A percentile compares a stretch with the other conserved stretches of the same genome.
Evolutionary conservation across 257 asterid genomes (phyloP).

Genomic region (Gentiana dahurica): DNA sequence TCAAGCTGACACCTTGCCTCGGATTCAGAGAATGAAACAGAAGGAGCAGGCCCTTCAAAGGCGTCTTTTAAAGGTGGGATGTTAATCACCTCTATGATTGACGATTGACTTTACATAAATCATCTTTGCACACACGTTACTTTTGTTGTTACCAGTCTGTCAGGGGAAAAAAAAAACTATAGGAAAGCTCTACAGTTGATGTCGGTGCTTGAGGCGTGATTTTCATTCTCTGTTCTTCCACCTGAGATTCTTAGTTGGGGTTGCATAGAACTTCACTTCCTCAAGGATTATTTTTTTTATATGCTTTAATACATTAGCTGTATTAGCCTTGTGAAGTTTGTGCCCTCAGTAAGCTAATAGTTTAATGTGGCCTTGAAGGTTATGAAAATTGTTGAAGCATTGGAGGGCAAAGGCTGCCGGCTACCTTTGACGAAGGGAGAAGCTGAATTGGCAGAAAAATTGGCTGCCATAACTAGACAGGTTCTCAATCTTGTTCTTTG

Average conservation of each 20-base stretch:
- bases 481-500: conserved; percentile 18
- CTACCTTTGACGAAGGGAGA: conserved; percentile 87
- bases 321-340: no score
- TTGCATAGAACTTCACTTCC: no score
- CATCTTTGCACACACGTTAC: no score
- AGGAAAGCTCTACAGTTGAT: no score
- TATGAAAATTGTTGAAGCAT: conserved; percentile 84
- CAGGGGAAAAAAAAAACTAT: no score
- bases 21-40: conserved; percentile 84
- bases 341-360: not conserved
- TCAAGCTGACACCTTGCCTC: conserved; percentile 87
- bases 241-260: no score
- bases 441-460: conserved; percentile 92
- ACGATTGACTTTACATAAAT: no score
- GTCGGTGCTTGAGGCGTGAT: no score
- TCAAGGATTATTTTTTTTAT: no score
- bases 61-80: conserved; percentile 75
- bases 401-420: conserved; percentile 81
- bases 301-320: no score
- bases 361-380: conserved; percentile 32
- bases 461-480: conserved; percentile 78
- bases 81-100: not conserved
- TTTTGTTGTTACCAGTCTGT: no score
- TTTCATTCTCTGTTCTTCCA: no score
- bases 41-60: conserved; percentile 93